Conservation (phyloP, 2,329 filamentous ascomycete species). For the Elsinoe necatrix region DNA sequence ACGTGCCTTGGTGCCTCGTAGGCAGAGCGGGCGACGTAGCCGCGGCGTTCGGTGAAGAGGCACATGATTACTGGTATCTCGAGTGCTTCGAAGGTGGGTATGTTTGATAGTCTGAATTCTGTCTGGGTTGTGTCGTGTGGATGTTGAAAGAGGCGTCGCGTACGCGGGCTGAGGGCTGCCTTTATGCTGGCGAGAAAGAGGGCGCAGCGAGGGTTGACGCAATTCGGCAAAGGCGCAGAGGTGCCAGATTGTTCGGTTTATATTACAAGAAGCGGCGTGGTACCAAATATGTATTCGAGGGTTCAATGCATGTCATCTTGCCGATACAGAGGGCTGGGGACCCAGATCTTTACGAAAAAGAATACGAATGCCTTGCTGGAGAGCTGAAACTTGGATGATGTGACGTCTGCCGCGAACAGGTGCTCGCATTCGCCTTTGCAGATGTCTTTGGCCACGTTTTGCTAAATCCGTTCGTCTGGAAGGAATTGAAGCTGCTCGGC, state of each 20-base stretch:
- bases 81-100: background rate
- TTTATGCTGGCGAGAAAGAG: background rate
- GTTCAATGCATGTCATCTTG: conserved; percentile 6
- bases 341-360: background rate
- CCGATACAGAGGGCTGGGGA: conserved; percentile 10
- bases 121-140: too few relatives aligned
- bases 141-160: background rate
- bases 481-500: too few relatives aligned
- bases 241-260: background rate
- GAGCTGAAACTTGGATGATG: conserved; percentile 3
- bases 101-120: too few relatives aligned
- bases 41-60: conserved; percentile 11
- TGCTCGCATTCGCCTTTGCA: background rate
- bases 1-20: conserved; percentile 6
- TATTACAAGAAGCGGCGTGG: background rate
- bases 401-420: conserved; percentile 13
- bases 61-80: background rate
- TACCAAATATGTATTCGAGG: background rate
- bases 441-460: too few relatives aligned
- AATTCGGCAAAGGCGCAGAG: background rate
- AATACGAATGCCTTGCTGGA: background rate
- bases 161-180: background rate
- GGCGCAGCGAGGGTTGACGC: background rate
- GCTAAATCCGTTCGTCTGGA: too few relatives aligned
- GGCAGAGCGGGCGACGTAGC: background rate